Evolutionary conservation across 148 eudicot genomes (phyloP).

Genomic region (Heliosperma pusillum): DNA sequence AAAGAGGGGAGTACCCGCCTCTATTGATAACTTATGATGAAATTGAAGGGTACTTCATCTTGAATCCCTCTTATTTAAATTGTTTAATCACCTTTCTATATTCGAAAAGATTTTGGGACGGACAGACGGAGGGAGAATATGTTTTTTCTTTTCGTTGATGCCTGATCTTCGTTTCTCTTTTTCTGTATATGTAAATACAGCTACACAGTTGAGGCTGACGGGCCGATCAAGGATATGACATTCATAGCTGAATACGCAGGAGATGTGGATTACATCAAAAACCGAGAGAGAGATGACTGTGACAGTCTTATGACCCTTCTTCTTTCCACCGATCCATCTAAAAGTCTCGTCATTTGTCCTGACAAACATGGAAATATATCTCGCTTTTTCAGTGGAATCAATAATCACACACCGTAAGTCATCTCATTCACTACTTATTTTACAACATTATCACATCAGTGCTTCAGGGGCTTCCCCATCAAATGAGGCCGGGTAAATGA

Average conservation of each 20-base stretch:
- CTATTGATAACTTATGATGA: slow-evolving; percentile 67
- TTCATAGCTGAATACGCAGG: slow-evolving; percentile 70
- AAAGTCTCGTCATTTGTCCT: slow-evolving; percentile 80
- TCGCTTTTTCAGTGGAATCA: slow-evolving; percentile 88
- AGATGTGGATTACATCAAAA: slow-evolving; percentile 83
- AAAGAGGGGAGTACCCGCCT: slow-evolving; percentile 77
- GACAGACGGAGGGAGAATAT: no score
- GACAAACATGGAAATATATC: slow-evolving; percentile 88
- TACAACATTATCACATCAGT: neutral
- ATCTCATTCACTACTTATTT: neutral
- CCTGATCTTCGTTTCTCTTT: no score
- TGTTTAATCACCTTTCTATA: neutral
- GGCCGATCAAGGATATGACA: slow-evolving; percentile 80
- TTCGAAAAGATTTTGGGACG: no score
- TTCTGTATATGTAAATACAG: slow-evolving; percentile 35
- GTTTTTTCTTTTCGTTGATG: no score
- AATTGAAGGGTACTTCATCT: slow-evolving; percentile 61
- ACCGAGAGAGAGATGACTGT: slow-evolving; percentile 74
- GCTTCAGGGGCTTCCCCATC: no score
- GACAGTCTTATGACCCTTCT: slow-evolving; percentile 96
- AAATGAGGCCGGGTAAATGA: no score
- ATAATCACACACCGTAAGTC: slow-evolving; percentile 77
- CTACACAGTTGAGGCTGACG: slow-evolving; percentile 80
- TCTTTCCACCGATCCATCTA: slow-evolving; percentile 50
- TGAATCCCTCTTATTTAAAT: neutral